Base-by-base conservation (phyloP, 305 asterid genomes). In the Rubia balearica region DNA sequence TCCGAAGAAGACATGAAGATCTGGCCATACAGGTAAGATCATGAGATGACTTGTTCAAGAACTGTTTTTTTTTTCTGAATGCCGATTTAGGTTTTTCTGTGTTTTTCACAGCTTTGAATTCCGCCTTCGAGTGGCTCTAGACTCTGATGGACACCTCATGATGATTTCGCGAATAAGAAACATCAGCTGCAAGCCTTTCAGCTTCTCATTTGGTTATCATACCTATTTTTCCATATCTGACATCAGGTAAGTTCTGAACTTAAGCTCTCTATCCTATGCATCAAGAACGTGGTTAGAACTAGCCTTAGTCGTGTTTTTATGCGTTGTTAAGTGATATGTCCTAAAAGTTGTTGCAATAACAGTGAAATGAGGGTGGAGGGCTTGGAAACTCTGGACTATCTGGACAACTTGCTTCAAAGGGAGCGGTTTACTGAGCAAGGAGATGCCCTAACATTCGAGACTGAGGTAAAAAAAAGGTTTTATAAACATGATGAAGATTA, bases 321-420 rank as follows among this genome's bases (percentile, higher is more conserved):
- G 70, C 17, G 14, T 40, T 3, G 11, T 17, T 71, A 61, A 60
- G 30, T 71, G 36, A 36, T 11, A 49, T 61, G 67, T 67, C 65
- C 57, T 11, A 56, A 78, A 79, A 76, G 70, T 74, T 69, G 80
- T 83, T 84, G 74, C 73, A 81, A 87, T 87, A 84, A 82, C 91
- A 92, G 98, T 85, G 98, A 92, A 82, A 96, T 92, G 75, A 91
- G 96, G 38, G 90, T 90, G 70, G 97, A 90, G 85, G 96, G 95
- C 42, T 75, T 88, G 79, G 95, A 88, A 79, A 88, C 91, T 13
- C 96, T 92, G 49, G 98, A 92, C 76, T 92, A 90, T 83, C 86
- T 90, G 17, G 96, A 87, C 75, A 83, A 86, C 80, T 74, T 88
- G 85, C 77, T 78, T 69, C 83, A 80, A 71, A 83, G 86, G 71